Conservation (phyloP, 352 stramenopile species). For the Elongisporangium prolatum region DNA sequence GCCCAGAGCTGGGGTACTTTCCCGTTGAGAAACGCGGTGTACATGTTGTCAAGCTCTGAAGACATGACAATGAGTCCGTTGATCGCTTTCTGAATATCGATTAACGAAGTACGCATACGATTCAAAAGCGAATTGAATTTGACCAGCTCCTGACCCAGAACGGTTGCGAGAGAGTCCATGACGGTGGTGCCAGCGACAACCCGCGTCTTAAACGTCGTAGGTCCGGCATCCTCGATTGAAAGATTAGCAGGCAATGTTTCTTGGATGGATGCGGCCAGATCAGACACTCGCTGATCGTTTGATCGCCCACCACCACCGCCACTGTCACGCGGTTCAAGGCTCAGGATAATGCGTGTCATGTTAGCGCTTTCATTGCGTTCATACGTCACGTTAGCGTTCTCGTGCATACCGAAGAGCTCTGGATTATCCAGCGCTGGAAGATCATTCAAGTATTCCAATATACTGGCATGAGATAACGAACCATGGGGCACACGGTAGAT, state of each 20-base stretch:
- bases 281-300: conserved; percentile 85
- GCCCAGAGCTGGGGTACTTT: conserved; percentile 87
- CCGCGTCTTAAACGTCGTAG: conserved; percentile 90
- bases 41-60: conserved; percentile 95
- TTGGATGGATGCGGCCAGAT: conserved; percentile 64
- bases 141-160: conserved; percentile 91
- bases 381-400: conserved; percentile 94
- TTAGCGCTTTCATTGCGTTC: conserved; percentile 87
- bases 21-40: conserved; percentile 91
- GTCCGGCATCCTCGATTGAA: conserved; percentile 80
- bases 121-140: conserved; percentile 92
- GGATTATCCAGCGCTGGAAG: conserved; percentile 88
- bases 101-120: conserved; percentile 77
- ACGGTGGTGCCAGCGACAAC: conserved; percentile 75
- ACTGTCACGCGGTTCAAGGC: conserved; percentile 84
- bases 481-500: conserved; percentile 80
- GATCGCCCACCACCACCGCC: conserved; percentile 57
- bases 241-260: conserved; percentile 56
- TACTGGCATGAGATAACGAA: conserved; percentile 30
- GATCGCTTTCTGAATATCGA: conserved; percentile 77
- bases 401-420: conserved; percentile 95
- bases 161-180: conserved; percentile 91
- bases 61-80: conserved; percentile 93
- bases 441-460: conserved; percentile 79
- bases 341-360: conserved; percentile 88